Conservation (phyloP, 345 rosid genomes). For the Murraya koenigii region DNA sequence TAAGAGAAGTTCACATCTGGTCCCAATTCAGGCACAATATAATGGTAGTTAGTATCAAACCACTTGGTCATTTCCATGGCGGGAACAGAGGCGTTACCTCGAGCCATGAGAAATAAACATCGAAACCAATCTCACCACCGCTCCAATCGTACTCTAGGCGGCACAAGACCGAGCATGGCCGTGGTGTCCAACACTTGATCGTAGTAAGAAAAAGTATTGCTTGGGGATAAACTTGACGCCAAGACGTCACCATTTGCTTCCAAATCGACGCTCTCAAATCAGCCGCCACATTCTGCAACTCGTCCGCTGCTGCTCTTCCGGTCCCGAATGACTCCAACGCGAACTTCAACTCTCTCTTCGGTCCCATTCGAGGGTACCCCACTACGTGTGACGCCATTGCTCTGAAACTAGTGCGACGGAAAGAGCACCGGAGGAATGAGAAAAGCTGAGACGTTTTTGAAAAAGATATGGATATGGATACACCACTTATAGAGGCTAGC, state of each 20-base stretch:
- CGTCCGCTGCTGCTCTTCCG: slow-evolving; percentile 59
- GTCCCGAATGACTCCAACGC: slow-evolving; percentile 85
- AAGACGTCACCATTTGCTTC: slow-evolving; percentile 60
- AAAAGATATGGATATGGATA: background rate
- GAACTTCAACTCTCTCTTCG: slow-evolving; percentile 79
- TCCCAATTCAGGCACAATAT: slow-evolving; percentile 84
- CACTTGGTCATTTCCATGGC: slow-evolving; percentile 97
- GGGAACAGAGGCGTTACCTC: slow-evolving; percentile 74
- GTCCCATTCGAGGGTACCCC: slow-evolving; percentile 82
- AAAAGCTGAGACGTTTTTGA: background rate
- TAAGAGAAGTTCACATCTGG: slow-evolving; percentile 68
- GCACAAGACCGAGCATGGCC: slow-evolving; percentile 78
- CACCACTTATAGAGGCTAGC: background rate
- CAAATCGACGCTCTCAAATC: slow-evolving; percentile 63
- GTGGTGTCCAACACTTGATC: slow-evolving; percentile 80
- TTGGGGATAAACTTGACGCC: slow-evolving; percentile 77
- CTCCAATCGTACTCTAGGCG: slow-evolving; percentile 65
- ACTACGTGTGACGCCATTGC: slow-evolving; percentile 74
- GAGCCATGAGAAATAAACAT: slow-evolving; percentile 76
- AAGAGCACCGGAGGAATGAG: background rate
- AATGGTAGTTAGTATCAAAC: slow-evolving; percentile 90
- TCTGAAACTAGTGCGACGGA: slow-evolving; percentile 19
- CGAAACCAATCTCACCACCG: slow-evolving; percentile 68
- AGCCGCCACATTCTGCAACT: slow-evolving; percentile 54
- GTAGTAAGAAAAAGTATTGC: slow-evolving; percentile 71